Conservation (phyloP, 768 basidiomycete genomes). For the Lactarius quietus region DNA sequence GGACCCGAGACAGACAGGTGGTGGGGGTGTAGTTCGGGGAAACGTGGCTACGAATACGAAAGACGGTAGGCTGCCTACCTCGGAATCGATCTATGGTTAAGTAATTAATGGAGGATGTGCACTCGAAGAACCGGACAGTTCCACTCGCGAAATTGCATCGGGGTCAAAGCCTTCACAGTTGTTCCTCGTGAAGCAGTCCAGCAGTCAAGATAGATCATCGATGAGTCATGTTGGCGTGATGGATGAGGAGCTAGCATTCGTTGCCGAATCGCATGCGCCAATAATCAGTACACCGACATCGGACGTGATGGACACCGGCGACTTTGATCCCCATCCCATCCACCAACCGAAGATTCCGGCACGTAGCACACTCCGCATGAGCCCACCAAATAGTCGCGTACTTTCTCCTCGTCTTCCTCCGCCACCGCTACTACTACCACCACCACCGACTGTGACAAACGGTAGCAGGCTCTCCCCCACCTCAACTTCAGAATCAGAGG, state of each 20-base stretch:
- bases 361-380: background rate
- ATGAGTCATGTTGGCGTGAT: constrained; percentile 1
- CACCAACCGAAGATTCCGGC: background rate
- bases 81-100: constrained; percentile 21
- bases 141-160: constrained; percentile 9
- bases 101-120: constrained; percentile 23
- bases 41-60: constrained; percentile 15
- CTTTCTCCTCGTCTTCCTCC: no score
- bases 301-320: background rate
- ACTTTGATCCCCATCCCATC: background rate
- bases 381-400: background rate
- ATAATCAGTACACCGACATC: background rate
- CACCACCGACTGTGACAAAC: background rate
- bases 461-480: background rate
- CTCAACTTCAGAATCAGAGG: constrained; percentile 12
- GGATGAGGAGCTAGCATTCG: constrained; percentile 17
- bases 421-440: background rate
- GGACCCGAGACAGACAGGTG: constrained; percentile 17
- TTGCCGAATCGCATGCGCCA: constrained; percentile 20
- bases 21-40: constrained; percentile 21
- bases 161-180: constrained; percentile 6
- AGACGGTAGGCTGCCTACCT: constrained; percentile 27
- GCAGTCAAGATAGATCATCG: constrained; percentile 10
- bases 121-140: constrained; percentile 16
- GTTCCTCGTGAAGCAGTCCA: constrained; percentile 11